Base-by-base conservation (phyloP, 495 filamentous ascomycete species). In the Friedmanniomyces endolithicus region DNA sequence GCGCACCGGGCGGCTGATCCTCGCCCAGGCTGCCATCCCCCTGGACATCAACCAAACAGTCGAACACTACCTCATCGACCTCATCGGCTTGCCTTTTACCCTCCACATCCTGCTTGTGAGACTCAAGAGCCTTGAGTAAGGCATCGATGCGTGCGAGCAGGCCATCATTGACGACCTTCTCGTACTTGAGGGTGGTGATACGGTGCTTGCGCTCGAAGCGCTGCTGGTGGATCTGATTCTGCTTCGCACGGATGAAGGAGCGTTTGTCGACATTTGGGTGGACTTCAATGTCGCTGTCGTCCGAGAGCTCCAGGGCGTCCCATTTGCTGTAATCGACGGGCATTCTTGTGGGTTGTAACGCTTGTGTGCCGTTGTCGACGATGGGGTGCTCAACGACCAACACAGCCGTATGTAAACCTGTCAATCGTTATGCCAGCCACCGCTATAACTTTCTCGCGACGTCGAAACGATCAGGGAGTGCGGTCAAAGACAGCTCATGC, bases 191-290 rank as follows among this genome's bases (percentile, higher is more conserved):
- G 1, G 89, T 94, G 63, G 85, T 79, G 67, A 98, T 97, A 65
- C 94, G 82, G 64, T 86, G 79, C 61, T 83, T 85, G 50, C 92
- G 86, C 61, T 88, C 82, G 53, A 78, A 73, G 41, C 92, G 84
- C 66, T 95, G 83, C 64, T 85, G 78, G 66, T 98, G 92, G 65
- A 98, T 98, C 68, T 97, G 88, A 64, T 85, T 82, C 71, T 96
- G 92, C 73, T 97, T 98, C 53, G 92, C 92, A 51, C 92, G 87
- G 68, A 98, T 98, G 72, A 98, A 98, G 52, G 92, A 97, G 1
- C 84, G 82, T 65, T 98, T 98, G 72, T 98, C 92, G 69, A 98
- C 92, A 72, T 98, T 98, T 53, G 94, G 92, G 69, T 98, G 92
- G 25, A 96, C 90, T 71, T 98, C 92, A 64, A 98, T 86, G 68